phyloP scores from a whole-genome alignment of 805 yeast genomes.

The Barnettozyma wickerhamii region DNA sequence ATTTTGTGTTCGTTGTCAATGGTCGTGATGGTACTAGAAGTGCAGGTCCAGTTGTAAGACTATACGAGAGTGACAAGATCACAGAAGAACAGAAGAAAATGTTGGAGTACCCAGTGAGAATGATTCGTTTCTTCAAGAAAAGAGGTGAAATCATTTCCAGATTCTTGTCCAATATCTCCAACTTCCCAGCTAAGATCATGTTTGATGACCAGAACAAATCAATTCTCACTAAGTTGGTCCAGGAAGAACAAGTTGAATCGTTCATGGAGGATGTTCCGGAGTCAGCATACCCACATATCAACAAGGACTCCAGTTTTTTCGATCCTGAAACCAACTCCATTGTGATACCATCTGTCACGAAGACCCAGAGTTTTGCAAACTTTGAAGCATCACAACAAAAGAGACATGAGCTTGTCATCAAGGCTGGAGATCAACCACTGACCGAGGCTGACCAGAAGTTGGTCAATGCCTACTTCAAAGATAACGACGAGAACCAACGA shows the following conservation, averaged over 20 bases:
- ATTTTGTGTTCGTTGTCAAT: constrained; percentile 30
- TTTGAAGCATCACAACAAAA: constrained; percentile 21
- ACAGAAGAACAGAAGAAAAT: constrained; percentile 13
- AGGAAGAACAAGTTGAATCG: constrained; percentile 26
- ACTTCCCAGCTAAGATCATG: constrained; percentile 26
- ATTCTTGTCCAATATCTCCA: constrained; percentile 19
- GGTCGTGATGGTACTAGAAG: constrained; percentile 32
- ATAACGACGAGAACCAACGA: neutral
- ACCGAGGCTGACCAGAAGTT: constrained; percentile 17
- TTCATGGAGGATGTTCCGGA: constrained; percentile 22
- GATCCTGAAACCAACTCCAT: constrained; percentile 22
- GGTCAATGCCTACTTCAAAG: constrained; percentile 12
- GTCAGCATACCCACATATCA: constrained; percentile 23
- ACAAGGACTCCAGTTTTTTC: constrained; percentile 18
- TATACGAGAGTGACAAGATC: constrained; percentile 5
- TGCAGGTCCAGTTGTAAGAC: constrained; percentile 14
- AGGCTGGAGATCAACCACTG: constrained; percentile 13
- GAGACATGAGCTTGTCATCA: constrained; percentile 15
- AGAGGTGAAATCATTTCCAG: constrained; percentile 18
- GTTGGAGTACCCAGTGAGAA: constrained; percentile 25
- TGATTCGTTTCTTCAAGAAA: constrained; percentile 28
- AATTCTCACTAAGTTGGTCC: constrained; percentile 19
- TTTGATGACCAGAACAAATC: constrained; percentile 24
- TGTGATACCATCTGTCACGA: constrained; percentile 24
- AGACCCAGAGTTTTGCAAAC: constrained; percentile 16